These are phyloP conservation scores for Hymenoscyphus salicellus DNA, from an alignment of 2,329 filamentous ascomycete genomes.

Conservation along the genomic window DNA sequence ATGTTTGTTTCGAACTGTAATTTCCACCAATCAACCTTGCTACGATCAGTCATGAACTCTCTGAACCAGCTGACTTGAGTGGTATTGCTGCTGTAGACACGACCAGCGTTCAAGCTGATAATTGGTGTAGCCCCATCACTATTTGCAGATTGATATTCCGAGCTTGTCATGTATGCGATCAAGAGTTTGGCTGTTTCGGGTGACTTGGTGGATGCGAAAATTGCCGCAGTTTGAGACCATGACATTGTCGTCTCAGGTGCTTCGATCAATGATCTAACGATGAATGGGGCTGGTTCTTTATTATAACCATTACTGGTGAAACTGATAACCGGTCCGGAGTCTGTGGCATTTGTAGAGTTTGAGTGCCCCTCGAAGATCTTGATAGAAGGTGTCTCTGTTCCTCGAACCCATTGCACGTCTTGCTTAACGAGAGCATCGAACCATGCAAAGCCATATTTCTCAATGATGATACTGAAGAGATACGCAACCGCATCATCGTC, in stretches of 20 bases:
- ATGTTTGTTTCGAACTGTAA: background rate
- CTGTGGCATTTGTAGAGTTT: background rate
- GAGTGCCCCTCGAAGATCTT: background rate
- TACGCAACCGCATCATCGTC: background rate
- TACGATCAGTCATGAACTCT: background rate
- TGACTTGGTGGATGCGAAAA: background rate
- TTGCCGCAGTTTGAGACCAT: background rate
- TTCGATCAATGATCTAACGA: background rate
- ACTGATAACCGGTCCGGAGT: background rate
- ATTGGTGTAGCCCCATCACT: background rate
- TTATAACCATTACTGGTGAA: background rate
- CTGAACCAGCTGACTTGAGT: background rate
- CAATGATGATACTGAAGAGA: background rate
- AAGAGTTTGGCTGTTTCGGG: background rate
- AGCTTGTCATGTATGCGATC: background rate
- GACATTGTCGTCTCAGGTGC: background rate
- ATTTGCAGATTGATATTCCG: background rate
- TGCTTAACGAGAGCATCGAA: background rate
- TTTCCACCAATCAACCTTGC: background rate
- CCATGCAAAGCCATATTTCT: background rate
- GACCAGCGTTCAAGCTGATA: background rate
- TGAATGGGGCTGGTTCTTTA: background rate
- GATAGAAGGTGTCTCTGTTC: background rate
- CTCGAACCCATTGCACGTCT: background rate
- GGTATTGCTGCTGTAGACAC: background rate